These are phyloP conservation scores for Trametes coccinea DNA, from an alignment of 768 basidiomycete genomes.

Conservation along the genomic window DNA sequence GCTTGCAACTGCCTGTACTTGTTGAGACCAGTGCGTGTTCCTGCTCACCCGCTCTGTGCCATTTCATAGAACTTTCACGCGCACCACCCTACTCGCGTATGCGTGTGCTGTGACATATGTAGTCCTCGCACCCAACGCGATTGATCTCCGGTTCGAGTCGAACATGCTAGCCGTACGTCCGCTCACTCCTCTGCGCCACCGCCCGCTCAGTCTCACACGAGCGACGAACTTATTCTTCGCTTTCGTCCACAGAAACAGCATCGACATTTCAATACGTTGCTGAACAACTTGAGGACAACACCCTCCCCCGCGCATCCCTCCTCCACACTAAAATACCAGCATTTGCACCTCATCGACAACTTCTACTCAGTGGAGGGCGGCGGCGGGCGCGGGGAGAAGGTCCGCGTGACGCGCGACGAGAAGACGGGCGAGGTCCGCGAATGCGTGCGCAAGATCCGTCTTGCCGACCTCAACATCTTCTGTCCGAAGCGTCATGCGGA, in stretches of 20 bases:
- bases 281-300: slow-evolving; percentile 76
- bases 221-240: neutral
- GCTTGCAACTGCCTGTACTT: slow-evolving; percentile 69
- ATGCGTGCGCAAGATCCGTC: slow-evolving; percentile 74
- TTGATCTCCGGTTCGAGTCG: slow-evolving; percentile 80
- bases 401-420: slow-evolving; percentile 84
- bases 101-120: slow-evolving; percentile 6
- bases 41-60: neutral
- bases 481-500: slow-evolving; percentile 82
- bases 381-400: slow-evolving; percentile 46
- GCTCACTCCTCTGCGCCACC: slow-evolving; percentile 5
- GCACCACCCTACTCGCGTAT: neutral
- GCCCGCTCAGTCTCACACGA: neutral
- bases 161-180: slow-evolving; percentile 81
- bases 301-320: slow-evolving; percentile 55
- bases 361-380: slow-evolving; percentile 58
- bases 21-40: slow-evolving; percentile 78
- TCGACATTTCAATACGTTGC: slow-evolving; percentile 77
- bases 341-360: slow-evolving; percentile 76
- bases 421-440: slow-evolving; percentile 67
- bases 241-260: slow-evolving; percentile 67
- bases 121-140: slow-evolving; percentile 68
- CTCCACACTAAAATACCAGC: slow-evolving; percentile 69
- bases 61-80: neutral
- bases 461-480: slow-evolving; percentile 87